Evolutionary conservation across 2,329 filamentous ascomycete genomes (phyloP).

Genomic region (Alternaria atra): DNA sequence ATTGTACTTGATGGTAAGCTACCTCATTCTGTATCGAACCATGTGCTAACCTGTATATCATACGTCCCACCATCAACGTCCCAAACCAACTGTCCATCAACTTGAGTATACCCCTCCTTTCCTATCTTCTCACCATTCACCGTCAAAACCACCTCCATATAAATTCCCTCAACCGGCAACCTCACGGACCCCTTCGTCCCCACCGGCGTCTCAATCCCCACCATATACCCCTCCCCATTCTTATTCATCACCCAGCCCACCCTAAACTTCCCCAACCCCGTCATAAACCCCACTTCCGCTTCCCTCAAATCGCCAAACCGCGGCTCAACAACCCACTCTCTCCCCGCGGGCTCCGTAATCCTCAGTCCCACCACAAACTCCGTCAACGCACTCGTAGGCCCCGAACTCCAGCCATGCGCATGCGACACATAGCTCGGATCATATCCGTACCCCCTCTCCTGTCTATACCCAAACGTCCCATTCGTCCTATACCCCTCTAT

Average conservation of each 20-base stretch:
- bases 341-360: conserved; percentile 15
- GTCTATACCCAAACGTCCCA: conserved; percentile 50
- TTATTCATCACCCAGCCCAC: neutral
- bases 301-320: conserved; percentile 24
- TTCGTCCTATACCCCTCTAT: conserved; percentile 51
- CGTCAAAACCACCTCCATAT: too few species aligned
- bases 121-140: too few species aligned
- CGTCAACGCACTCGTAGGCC: conserved; percentile 26
- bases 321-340: conserved; percentile 41
- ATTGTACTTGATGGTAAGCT: too few species aligned
- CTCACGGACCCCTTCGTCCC: neutral
- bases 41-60: too few species aligned
- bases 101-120: too few species aligned
- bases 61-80: too few species aligned
- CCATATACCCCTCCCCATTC: neutral
- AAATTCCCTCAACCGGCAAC: neutral
- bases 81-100: too few species aligned
- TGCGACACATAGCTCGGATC: conserved; percentile 48
- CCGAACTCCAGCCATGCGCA: conserved; percentile 49
- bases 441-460: conserved; percentile 41
- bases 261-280: conserved; percentile 23
- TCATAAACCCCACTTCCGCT: conserved; percentile 28
- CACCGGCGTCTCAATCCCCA: neutral
- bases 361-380: conserved; percentile 18
- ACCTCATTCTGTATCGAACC: too few species aligned